phyloP scores from a whole-genome alignment of 116 monocot species.

The Papilionanthe hybrid region DNA sequence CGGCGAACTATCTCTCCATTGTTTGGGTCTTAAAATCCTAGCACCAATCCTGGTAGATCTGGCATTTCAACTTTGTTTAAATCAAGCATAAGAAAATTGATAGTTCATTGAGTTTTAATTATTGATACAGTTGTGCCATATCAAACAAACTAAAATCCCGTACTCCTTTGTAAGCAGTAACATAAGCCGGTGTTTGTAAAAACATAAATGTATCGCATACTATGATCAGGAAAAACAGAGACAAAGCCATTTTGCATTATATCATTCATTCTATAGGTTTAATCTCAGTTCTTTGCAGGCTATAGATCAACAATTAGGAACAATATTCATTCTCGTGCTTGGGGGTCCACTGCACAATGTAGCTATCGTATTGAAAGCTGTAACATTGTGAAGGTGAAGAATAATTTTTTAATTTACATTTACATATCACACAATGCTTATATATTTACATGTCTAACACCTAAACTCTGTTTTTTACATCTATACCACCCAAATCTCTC shows the following conservation, averaged over 20 bases:
- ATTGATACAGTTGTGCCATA: neutral
- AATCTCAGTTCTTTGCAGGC: conserved; percentile 27
- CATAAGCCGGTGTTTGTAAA: too few species aligned
- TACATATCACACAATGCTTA: too few species aligned
- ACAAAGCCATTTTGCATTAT: too few species aligned
- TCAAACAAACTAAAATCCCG: neutral
- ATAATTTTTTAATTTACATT: neutral
- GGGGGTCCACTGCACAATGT: conserved; percentile 75
- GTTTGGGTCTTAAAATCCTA: neutral
- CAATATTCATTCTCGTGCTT: conserved; percentile 89
- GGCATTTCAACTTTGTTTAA: neutral
- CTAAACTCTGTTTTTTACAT: too few species aligned
- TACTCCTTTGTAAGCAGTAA: too few species aligned
- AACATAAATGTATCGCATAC: too few species aligned
- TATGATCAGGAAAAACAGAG: too few species aligned
- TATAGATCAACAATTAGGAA: conserved; percentile 80
- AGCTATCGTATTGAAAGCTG: conserved; percentile 68
- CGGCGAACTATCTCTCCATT: neutral
- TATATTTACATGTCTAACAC: too few species aligned
- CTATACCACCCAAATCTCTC: too few species aligned
- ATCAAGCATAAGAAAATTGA: neutral
- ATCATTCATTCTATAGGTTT: neutral
- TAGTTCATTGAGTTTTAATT: neutral
- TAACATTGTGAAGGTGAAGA: conserved; percentile 70
- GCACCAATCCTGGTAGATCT: neutral